phyloP scores from a whole-genome alignment of 2,329 filamentous ascomycete genomes.

The Lecanicillium sp. region DNA sequence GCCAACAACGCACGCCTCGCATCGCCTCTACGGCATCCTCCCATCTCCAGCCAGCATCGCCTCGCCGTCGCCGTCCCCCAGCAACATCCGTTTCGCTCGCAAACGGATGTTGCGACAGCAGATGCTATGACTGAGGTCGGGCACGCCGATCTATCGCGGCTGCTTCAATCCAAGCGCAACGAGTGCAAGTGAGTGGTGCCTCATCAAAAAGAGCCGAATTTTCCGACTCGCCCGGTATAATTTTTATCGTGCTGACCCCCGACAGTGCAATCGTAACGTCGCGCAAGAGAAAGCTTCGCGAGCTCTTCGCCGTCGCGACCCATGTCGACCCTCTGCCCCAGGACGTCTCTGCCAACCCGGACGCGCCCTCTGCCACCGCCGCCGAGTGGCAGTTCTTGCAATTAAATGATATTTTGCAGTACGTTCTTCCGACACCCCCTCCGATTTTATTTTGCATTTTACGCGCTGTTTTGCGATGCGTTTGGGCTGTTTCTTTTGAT shows the following conservation, averaged over 20 bases:
- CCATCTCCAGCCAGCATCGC: constrained; percentile 20
- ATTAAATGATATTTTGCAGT: constrained; percentile 52
- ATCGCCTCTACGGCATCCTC: constrained; percentile 20
- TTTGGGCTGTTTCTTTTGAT: constrained; percentile 8
- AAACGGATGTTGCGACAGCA: constrained; percentile 63
- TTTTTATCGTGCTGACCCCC: constrained; percentile 35
- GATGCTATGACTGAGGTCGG: constrained; percentile 67
- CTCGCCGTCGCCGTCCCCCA: constrained; percentile 15
- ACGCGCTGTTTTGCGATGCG: constrained; percentile 12
- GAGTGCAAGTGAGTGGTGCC: constrained; percentile 48
- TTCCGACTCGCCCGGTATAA: constrained; percentile 40
- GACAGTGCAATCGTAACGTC: constrained; percentile 66
- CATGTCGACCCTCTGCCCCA: constrained; percentile 55
- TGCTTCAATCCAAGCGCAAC: constrained; percentile 58
- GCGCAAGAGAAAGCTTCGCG: constrained; percentile 85
- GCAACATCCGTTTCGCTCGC: constrained; percentile 49
- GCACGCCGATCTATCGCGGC: constrained; percentile 56
- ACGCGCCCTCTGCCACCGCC: constrained; percentile 44
- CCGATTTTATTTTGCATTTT: constrained; percentile 2
- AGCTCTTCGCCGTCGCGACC: constrained; percentile 76
- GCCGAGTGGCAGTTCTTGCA: constrained; percentile 50
- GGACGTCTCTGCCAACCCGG: constrained; percentile 47
- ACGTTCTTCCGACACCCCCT: constrained; percentile 25
- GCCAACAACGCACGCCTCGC: constrained; percentile 19
- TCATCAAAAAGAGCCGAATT: constrained; percentile 38